Evolutionary conservation across 768 basidiomycete genomes (phyloP).

Genomic region (Clitopilus passeckerianus): DNA sequence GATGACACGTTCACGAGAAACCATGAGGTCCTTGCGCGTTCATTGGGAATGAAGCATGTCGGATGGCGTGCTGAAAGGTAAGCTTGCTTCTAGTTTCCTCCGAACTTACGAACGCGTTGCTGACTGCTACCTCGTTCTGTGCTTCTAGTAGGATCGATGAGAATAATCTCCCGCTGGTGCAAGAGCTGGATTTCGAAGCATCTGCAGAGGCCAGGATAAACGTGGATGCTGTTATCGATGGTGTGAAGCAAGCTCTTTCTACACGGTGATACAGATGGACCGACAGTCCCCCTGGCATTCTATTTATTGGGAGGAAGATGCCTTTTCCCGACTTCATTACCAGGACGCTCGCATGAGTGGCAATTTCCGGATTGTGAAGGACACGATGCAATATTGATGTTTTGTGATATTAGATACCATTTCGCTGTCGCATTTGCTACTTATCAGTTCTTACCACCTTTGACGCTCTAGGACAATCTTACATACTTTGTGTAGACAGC

Average conservation of each 20-base stretch:
- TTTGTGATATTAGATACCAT: too few relatives aligned
- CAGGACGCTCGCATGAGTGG: too few relatives aligned
- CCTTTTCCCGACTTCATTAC: too few relatives aligned
- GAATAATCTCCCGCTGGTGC: constrained; percentile 2
- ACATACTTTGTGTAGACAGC: too few relatives aligned
- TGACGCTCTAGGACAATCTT: too few relatives aligned
- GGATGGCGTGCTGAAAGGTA: constrained; percentile 49
- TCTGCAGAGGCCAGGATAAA: not conserved
- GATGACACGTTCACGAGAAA: constrained; percentile 60
- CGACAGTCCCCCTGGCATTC: not conserved
- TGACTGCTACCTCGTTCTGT: not conserved
- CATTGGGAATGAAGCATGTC: constrained; percentile 51
- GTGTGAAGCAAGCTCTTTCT: not conserved
- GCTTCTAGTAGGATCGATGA: constrained; percentile 14
- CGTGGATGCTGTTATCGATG: not conserved
- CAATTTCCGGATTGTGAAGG: too few relatives aligned
- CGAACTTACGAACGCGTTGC: not conserved
- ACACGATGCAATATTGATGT: too few relatives aligned
- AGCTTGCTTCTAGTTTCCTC: constrained; percentile 6
- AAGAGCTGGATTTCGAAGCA: not conserved
- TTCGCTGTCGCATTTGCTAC: too few relatives aligned
- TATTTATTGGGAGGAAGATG: not conserved
- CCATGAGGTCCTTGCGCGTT: constrained; percentile 49
- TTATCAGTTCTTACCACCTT: too few relatives aligned
- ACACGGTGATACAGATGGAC: not conserved